These are phyloP conservation scores for Microdochium bolleyi DNA, from an alignment of 2,329 filamentous ascomycete genomes.

Conservation along the genomic window DNA sequence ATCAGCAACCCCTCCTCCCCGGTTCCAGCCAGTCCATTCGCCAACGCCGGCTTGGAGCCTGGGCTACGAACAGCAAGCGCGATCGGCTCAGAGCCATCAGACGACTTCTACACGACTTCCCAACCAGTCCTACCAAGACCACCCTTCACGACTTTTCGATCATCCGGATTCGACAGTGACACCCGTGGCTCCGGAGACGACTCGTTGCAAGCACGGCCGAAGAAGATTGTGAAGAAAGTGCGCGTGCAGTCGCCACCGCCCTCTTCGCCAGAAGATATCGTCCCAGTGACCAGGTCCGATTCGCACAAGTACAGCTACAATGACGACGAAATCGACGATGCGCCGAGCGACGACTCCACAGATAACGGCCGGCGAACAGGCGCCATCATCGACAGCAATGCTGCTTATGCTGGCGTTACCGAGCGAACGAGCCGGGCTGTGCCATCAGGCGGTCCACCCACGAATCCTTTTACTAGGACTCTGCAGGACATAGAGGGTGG, in stretches of 20 bases:
- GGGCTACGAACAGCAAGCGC: not conserved
- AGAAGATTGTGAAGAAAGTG: constrained; percentile 58
- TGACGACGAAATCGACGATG: constrained; percentile 13
- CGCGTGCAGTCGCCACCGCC: constrained; percentile 58
- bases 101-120: not conserved
- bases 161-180: not conserved
- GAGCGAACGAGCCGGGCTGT: constrained; percentile 7
- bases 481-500: constrained; percentile 39
- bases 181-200: constrained; percentile 4
- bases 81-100: not conserved
- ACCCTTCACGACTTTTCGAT: not conserved
- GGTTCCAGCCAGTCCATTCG: not conserved
- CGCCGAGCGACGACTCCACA: constrained; percentile 14
- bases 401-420: constrained; percentile 5
- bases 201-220: constrained; percentile 18
- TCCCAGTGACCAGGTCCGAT: constrained; percentile 16
- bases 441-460: constrained; percentile 21
- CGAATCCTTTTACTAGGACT: constrained; percentile 51
- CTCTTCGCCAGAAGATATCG: constrained; percentile 45
- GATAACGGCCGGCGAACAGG: constrained; percentile 14
- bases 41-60: not conserved
- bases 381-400: constrained; percentile 13
- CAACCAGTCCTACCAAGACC: not conserved
- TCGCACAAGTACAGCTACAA: constrained; percentile 10
- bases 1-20: not conserved